These are phyloP conservation scores for Globisporangium rhizosaccharum DNA, from an alignment of 352 stramenopile species.

Conservation along the genomic window DNA sequence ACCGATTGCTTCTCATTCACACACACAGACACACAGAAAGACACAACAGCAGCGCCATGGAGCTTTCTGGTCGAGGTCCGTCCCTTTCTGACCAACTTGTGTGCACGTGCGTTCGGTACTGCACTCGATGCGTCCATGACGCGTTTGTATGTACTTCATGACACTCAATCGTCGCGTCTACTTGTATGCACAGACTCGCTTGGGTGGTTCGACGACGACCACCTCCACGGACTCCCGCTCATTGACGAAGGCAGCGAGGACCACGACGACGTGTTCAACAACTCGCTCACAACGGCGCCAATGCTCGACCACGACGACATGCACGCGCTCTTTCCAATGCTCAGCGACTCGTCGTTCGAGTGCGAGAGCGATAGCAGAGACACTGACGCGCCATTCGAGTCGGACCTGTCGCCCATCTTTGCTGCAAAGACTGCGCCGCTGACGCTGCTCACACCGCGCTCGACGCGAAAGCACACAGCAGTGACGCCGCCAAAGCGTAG, in stretches of 20 bases:
- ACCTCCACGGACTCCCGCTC: constrained; percentile 28
- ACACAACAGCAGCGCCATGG: not conserved
- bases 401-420: constrained; percentile 54
- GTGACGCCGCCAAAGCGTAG: not conserved
- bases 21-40: not conserved
- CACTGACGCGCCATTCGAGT: constrained; percentile 31
- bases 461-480: not conserved
- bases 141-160: constrained; percentile 9
- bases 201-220: constrained; percentile 46
- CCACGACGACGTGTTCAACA: constrained; percentile 25
- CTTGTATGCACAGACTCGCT: constrained; percentile 23
- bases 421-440: constrained; percentile 21
- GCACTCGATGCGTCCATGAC: constrained; percentile 16
- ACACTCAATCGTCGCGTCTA: constrained; percentile 5
- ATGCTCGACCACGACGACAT: constrained; percentile 19
- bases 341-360: constrained; percentile 29
- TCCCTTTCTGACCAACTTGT: not conserved
- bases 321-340: constrained; percentile 24
- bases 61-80: constrained; percentile 11
- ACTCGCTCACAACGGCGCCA: constrained; percentile 18
- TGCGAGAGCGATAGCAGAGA: constrained; percentile 24
- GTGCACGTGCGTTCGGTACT: not conserved
- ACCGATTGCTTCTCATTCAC: not conserved
- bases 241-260: constrained; percentile 3
- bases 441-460: constrained; percentile 6